Conservation (phyloP, 1,284 basidiomycete genomes). For the Leccinum laetum region DNA sequence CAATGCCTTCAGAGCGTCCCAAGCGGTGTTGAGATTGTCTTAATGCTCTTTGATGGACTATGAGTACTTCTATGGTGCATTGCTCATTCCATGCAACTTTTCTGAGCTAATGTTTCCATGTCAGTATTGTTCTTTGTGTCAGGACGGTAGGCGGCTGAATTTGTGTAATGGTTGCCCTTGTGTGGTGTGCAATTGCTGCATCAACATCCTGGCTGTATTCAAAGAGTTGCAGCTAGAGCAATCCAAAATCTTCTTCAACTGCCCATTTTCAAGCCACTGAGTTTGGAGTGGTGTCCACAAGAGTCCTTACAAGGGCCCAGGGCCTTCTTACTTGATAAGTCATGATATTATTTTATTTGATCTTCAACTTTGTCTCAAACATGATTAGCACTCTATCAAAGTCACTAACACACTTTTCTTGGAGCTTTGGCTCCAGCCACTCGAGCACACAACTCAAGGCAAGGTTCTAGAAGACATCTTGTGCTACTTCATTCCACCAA, state of each 20-base stretch:
- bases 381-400: too few species aligned
- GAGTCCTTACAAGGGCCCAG: too few species aligned
- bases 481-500: background rate
- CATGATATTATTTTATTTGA: too few species aligned
- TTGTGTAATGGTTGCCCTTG: background rate
- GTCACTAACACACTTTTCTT: background rate
- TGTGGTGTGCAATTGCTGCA: background rate
- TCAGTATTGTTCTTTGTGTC: background rate
- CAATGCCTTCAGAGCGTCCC: too few species aligned
- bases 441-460: background rate
- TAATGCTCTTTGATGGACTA: background rate
- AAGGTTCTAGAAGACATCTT: background rate
- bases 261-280: background rate
- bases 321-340: too few species aligned
- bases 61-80: background rate
- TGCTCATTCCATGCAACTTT: background rate
- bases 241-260: background rate
- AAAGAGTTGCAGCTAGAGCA: background rate
- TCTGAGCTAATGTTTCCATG: background rate
- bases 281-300: too few species aligned
- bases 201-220: background rate
- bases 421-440: background rate
- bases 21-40: constrained; percentile 21
- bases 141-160: background rate
- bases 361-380: too few species aligned